A percentile compares a stretch with the other conserved stretches of the same genome.
phyloP scores from a whole-genome alignment of 1,139 yeast genomes.

The Suhomyces bolitotheri region DNA sequence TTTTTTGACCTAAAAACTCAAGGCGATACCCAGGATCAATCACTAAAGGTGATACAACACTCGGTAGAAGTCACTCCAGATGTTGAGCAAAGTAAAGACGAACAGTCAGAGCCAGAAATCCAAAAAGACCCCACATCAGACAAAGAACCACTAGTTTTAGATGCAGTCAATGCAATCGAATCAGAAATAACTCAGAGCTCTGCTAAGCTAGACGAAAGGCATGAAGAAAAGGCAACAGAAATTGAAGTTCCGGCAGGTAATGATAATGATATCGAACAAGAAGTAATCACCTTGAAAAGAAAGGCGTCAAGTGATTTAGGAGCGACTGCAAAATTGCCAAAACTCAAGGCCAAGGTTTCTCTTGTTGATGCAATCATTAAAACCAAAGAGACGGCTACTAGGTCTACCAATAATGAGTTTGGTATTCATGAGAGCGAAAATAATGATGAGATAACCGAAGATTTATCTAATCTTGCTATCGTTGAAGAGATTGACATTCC shows the following conservation, averaged over 20 bases:
- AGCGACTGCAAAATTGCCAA: slow-evolving; percentile 4
- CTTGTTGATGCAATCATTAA: slow-evolving; percentile 37
- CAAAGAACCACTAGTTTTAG: neutral
- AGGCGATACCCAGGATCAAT: slow-evolving; percentile 1
- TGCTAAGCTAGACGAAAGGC: no score
- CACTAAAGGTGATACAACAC: no score
- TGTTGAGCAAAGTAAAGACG: neutral
- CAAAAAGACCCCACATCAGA: neutral
- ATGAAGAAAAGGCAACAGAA: neutral
- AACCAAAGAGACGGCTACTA: slow-evolving; percentile 30
- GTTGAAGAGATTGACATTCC: slow-evolving; percentile 37
- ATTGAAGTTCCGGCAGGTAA: neutral
- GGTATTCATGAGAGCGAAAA: slow-evolving; percentile 24
- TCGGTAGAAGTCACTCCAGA: neutral
- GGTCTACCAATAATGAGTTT: slow-evolving; percentile 29
- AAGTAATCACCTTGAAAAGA: slow-evolving; percentile 1
- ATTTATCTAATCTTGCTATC: slow-evolving; percentile 30
- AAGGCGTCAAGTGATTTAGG: neutral
- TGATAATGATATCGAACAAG: neutral
- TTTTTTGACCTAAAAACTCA: slow-evolving; percentile 32
- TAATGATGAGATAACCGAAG: slow-evolving; percentile 9
- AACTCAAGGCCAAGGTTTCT: slow-evolving; percentile 24
- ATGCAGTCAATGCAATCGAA: neutral
- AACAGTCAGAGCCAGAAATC: neutral
- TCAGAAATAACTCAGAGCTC: neutral